phyloP scores from a whole-genome alignment of 1,139 yeast species.

The Geotrichum candidum region DNA sequence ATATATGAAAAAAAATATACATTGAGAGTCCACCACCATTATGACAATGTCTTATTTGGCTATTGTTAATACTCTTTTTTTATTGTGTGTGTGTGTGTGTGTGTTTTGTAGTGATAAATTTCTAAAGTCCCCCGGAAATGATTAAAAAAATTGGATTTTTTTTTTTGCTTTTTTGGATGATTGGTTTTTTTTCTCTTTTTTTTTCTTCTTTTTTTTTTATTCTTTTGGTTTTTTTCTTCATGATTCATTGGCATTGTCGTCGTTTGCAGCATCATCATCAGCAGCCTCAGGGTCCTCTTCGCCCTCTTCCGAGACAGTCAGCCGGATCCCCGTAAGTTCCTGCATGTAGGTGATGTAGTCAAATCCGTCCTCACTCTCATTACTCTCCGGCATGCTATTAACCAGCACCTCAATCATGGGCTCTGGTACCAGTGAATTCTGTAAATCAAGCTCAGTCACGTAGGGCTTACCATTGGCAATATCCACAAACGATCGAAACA shows the following conservation, averaged over 20 bases:
- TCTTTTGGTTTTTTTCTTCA: not conserved
- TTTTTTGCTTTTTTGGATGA: no score
- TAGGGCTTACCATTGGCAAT: slow-evolving; percentile 39
- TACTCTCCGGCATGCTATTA: slow-evolving; percentile 29
- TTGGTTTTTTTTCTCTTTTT: not conserved
- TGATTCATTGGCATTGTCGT: not conserved
- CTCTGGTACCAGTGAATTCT: slow-evolving; percentile 35
- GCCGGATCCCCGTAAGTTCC: slow-evolving; percentile 18
- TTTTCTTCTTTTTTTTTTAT: no score
- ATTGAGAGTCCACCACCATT: no score
- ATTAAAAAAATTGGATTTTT: no score
- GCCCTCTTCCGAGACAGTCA: slow-evolving; percentile 4
- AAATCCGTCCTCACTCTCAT: slow-evolving; percentile 10
- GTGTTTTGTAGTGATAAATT: no score
- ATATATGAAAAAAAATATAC: no score
- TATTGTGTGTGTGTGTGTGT: no score
- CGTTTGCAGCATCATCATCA: not conserved
- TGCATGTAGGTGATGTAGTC: slow-evolving; percentile 35
- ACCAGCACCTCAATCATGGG: slow-evolving; percentile 33
- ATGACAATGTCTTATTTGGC: no score
- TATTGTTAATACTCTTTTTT: no score
- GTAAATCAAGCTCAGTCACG: slow-evolving; percentile 39
- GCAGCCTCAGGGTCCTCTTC: not conserved
- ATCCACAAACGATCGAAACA: slow-evolving; percentile 37
- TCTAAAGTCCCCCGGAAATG: no score